Evolutionary conservation across 192 early-diverging fungal genomes (phyloP).

Genomic region (Haplosporangium gracile): DNA sequence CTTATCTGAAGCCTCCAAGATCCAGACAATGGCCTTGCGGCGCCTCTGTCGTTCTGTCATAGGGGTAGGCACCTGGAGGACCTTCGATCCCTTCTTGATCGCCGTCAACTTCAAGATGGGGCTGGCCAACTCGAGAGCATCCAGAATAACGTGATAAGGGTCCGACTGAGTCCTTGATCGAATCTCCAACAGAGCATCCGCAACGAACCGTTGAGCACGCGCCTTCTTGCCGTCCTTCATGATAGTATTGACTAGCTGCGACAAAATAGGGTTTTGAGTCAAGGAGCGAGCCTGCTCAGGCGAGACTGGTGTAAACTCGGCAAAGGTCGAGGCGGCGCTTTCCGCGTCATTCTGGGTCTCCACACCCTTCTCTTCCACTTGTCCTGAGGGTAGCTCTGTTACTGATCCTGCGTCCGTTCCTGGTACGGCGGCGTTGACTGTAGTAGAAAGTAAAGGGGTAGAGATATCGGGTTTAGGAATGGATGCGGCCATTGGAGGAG

Average conservation of each 20-base stretch:
- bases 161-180: slow-evolving; percentile 70
- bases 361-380: neutral
- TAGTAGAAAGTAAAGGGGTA: neutral
- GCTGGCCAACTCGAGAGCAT: slow-evolving; percentile 79
- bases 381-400: neutral
- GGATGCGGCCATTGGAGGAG: slow-evolving; percentile 35
- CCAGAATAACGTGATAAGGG: slow-evolving; percentile 74
- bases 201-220: slow-evolving; percentile 75
- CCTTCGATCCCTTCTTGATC: slow-evolving; percentile 84
- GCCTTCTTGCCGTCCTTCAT: slow-evolving; percentile 95
- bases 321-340: slow-evolving; percentile 16
- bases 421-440: neutral
- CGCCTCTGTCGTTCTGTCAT: slow-evolving; percentile 83
- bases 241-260: slow-evolving; percentile 89
- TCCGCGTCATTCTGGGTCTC: neutral
- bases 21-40: slow-evolving; percentile 88
- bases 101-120: slow-evolving; percentile 83
- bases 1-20: slow-evolving; percentile 78
- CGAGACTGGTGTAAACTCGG: slow-evolving; percentile 35
- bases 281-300: slow-evolving; percentile 57
- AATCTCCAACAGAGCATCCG: slow-evolving; percentile 78
- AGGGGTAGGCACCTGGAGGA: slow-evolving; percentile 81
- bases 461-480: neutral
- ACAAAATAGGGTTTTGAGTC: slow-evolving; percentile 73
- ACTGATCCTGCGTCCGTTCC: neutral